Evolutionary conservation across 306 rosid species (phyloP).

Genomic region (Alnus glutinosa): DNA sequence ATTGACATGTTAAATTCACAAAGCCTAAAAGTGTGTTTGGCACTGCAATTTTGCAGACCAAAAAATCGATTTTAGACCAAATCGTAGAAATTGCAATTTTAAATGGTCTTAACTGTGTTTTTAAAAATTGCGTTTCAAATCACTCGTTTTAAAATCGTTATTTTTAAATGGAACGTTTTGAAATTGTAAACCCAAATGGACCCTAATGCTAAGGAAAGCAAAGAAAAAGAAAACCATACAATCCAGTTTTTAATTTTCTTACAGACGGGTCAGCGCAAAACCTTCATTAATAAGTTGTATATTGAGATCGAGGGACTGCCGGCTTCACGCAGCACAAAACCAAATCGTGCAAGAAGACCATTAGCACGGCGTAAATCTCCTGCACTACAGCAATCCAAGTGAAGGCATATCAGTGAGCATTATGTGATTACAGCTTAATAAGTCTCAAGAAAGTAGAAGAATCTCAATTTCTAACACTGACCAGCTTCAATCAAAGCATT

Average conservation of each 20-base stretch:
- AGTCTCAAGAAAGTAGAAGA: background rate
- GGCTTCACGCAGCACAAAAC: conserved; percentile 68
- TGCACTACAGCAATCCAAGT: conserved; percentile 67
- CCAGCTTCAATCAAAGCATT: conserved; percentile 68
- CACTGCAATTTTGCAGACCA: too few species aligned
- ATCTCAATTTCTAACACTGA: conserved; percentile 12
- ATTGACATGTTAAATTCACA: background rate
- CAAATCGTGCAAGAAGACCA: conserved; percentile 84
- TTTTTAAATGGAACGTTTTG: too few species aligned
- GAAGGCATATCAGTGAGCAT: conserved; percentile 38
- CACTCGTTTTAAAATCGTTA: too few species aligned
- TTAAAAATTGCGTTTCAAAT: too few species aligned
- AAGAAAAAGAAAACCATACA: background rate
- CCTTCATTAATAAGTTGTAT: conserved; percentile 85
- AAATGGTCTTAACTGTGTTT: too few species aligned
- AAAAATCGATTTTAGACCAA: too few species aligned
- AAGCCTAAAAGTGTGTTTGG: background rate
- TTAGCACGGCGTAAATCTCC: conserved; percentile 86
- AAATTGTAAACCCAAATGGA: too few species aligned
- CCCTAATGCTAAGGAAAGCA: background rate
- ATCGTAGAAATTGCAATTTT: too few species aligned
- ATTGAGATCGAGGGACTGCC: conserved; percentile 58
- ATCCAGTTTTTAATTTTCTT: conserved; percentile 18
- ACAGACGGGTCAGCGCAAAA: conserved; percentile 36
- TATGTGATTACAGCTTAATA: background rate